phyloP scores from a whole-genome alignment of 75 land plant species.

The Isoetes taiwanensis region DNA sequence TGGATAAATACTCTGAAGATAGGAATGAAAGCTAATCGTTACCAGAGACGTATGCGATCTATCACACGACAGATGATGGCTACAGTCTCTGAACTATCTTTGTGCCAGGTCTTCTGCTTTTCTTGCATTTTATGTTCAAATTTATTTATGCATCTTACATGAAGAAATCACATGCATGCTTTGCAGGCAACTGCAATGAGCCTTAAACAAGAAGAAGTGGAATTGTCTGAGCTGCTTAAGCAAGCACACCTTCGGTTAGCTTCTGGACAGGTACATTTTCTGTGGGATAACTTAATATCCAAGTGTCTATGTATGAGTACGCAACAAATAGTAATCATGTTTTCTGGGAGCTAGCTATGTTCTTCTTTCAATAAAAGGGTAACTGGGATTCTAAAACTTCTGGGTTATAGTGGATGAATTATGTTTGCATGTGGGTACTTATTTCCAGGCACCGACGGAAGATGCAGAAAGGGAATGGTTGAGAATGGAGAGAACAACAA shows the following conservation, averaged over 20 bases:
- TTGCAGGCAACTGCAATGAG: conserved; percentile 23
- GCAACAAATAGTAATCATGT: too few species aligned
- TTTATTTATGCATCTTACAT: background rate
- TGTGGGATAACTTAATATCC: too few species aligned
- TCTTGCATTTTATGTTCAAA: background rate
- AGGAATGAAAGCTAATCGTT: conserved; percentile 1
- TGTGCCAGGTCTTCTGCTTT: conserved; percentile 12
- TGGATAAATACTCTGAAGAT: background rate
- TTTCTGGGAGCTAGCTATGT: too few species aligned
- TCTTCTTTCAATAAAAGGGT: too few species aligned
- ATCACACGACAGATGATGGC: conserved; percentile 20
- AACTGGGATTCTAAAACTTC: too few species aligned
- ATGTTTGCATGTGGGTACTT: too few species aligned
- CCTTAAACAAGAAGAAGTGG: conserved; percentile 19
- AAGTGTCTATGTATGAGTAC: too few species aligned
- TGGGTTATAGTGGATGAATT: too few species aligned
- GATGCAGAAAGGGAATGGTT: too few species aligned
- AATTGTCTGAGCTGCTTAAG: background rate
- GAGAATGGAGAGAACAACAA: too few species aligned
- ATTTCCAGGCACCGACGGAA: too few species aligned
- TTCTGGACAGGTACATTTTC: conserved; percentile 2
- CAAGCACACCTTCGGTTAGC: conserved; percentile 11
- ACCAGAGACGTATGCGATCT: conserved; percentile 2
- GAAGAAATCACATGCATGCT: background rate
- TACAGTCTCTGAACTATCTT: conserved; percentile 26